Evolutionary conservation across 768 basidiomycete species (phyloP).

Genomic region (Boletus rex-veris): DNA sequence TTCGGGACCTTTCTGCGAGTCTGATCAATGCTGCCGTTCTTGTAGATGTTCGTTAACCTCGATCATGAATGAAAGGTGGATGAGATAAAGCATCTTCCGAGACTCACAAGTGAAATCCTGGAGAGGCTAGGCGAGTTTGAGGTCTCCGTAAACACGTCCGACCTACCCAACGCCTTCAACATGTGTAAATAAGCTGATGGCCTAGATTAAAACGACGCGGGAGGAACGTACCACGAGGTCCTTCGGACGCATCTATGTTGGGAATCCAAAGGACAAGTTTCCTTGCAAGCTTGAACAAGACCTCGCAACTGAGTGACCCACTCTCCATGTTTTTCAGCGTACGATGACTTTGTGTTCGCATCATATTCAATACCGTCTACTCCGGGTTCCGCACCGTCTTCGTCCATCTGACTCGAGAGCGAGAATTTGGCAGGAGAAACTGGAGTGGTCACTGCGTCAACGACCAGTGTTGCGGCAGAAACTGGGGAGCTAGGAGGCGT

Average conservation of each 20-base stretch:
- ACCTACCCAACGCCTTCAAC: background rate
- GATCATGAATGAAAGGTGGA: too few species aligned
- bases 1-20: background rate
- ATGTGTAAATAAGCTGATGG: background rate
- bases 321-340: background rate
- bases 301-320: too few species aligned
- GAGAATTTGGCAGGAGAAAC: background rate
- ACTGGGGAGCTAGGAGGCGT: background rate
- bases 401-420: background rate
- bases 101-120: too few species aligned
- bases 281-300: background rate
- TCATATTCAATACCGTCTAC: background rate
- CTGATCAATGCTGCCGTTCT: background rate
- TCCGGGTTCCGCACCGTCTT: background rate
- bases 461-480: background rate
- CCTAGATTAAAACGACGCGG: too few species aligned
- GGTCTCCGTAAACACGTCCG: background rate
- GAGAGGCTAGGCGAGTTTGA: background rate
- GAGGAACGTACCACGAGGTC: background rate
- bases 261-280: background rate
- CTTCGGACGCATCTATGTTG: constrained; percentile 1
- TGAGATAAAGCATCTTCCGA: too few species aligned
- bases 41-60: too few species aligned
- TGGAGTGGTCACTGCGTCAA: background rate
- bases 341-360: background rate